Evolutionary conservation across 306 rosid genomes (phyloP).

Genomic region (Herpetospermum pedunculosum): DNA sequence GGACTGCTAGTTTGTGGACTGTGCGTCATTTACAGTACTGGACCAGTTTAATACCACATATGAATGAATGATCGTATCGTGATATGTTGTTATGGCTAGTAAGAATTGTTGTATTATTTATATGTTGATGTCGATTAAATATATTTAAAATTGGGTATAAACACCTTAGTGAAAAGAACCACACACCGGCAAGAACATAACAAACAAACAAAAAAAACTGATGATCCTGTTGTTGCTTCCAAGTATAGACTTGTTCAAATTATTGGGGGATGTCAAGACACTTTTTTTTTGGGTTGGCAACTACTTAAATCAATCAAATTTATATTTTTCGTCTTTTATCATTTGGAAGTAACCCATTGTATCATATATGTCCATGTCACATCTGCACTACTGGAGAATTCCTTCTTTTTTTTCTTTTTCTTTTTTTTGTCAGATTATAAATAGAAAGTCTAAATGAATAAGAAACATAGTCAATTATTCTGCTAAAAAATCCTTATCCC

Average conservation of each 20-base stretch:
- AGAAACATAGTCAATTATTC: not conserved
- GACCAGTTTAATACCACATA: too few species aligned
- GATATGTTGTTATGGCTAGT: too few species aligned
- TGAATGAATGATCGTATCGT: too few species aligned
- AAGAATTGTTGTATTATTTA: too few species aligned
- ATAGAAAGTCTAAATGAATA: not conserved
- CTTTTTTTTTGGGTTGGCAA: not conserved
- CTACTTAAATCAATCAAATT: not conserved
- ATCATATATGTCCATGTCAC: not conserved
- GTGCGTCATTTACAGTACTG: too few species aligned
- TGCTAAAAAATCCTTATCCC: not conserved
- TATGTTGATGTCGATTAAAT: too few species aligned
- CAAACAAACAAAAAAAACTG: too few species aligned
- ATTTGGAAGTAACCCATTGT: not conserved
- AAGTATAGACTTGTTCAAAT: not conserved
- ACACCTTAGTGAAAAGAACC: too few species aligned
- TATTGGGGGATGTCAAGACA: not conserved
- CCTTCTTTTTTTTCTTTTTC: not conserved
- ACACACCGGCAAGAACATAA: too few species aligned
- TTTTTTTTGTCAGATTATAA: not conserved
- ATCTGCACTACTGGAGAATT: not conserved
- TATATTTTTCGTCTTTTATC: not conserved
- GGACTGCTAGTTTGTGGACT: too few species aligned
- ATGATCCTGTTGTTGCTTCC: not conserved
- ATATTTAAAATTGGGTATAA: too few species aligned